Evolutionary conservation across 2,329 filamentous ascomycete species (phyloP), one percentile per base, ranked within the genome.

Genomic region (Ampelomyces quisqualis): DNA sequence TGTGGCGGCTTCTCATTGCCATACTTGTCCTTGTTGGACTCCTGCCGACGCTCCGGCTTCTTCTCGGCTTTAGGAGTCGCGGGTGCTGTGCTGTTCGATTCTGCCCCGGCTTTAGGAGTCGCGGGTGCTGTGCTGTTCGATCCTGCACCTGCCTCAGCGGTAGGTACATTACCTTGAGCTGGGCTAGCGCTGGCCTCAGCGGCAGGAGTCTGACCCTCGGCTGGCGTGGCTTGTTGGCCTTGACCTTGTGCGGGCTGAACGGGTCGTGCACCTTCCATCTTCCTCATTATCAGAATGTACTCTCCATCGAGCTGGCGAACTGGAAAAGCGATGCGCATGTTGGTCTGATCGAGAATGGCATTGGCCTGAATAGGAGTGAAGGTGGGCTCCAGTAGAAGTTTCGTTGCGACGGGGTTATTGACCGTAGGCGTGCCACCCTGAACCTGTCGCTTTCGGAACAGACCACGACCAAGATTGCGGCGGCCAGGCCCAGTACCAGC

Each of bases 311-410:
- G 38, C 36, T 64, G 60, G 40, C 53, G 40, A 36, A 68, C 64
- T 1, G 65, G 65, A 26, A 68, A 51, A 14, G 65, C 65, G 30
- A 67, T 60, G 21, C 65, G 62, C 57, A 63, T 61, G 45, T 68
- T 68, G 21, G 58, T 39, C 31, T 59, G 58, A 30, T 68, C 65
- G 23, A 68, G 55, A 19, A 67, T 57, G 6, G 64, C 57, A 18
- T 65, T 47, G 14, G 61, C 62, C 27, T 63, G 55, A 23, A 68
- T 46, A 9, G 64, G 62, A 4, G 64, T 66, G 46, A 68, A 68
- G 13, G 64, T 68, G 5, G 65, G 64, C 2, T 53, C 49, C 19
- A 68, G 62, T 4, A 68, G 58, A 26, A 68, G 62, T 45, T 58
- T 48, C 13, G 49, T 42, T 7, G 64, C 65, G 20, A 60, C 64